Base-by-base conservation (phyloP, 352 stramenopile genomes). In the Thraustochytrium sp. region DNA sequence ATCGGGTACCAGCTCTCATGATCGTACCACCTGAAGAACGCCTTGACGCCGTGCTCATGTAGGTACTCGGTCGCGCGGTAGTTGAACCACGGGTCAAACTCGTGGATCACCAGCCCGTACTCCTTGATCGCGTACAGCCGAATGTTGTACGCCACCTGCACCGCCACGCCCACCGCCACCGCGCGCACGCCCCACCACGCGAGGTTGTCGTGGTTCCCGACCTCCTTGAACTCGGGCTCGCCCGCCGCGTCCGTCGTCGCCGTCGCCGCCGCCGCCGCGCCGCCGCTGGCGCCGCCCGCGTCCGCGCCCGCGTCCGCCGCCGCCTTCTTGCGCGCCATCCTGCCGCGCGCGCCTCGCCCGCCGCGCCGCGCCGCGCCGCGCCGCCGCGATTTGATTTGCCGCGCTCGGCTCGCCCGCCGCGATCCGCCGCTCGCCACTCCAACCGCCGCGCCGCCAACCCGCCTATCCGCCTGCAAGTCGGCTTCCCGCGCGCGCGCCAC, bases 11-110 rank as follows among this genome's bases (percentile, higher is more conserved):
- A 97, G 54, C 36, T 74, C 64, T 38, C 62, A 36, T 85, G 40
- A 86, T 99, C 97, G 85, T 98, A 99, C 97, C 97, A 99, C 76
- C 97, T 90, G 59, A 98, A 90, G 89, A 99, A 99, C 86, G 97
- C 94, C 55, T 97, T 90, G 75, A 95, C 93, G n/a, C 96, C 96
- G 76, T 97, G 89, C 26, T 93, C 91, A 21, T 92, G 91, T 51
- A 98, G 88, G 90, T 96, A 97, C 89, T 99, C 98, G 56, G 96
- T 99, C 11, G 96, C 97, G 42, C 96, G 92, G 91, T 95, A 99
- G 88, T 99, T 99, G 88, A 99, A 99, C 86, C 98, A 99, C 40
- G 97, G 92, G 77, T 96, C 91, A 75, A 95, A 96, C 87, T 96
- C 92, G 87, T 95, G 90, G 85, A 95, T 96, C 34, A 96, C 91